Evolutionary conservation across 176 grass and related monocot species (phyloP).

Genomic region (Eleusine coracana): DNA sequence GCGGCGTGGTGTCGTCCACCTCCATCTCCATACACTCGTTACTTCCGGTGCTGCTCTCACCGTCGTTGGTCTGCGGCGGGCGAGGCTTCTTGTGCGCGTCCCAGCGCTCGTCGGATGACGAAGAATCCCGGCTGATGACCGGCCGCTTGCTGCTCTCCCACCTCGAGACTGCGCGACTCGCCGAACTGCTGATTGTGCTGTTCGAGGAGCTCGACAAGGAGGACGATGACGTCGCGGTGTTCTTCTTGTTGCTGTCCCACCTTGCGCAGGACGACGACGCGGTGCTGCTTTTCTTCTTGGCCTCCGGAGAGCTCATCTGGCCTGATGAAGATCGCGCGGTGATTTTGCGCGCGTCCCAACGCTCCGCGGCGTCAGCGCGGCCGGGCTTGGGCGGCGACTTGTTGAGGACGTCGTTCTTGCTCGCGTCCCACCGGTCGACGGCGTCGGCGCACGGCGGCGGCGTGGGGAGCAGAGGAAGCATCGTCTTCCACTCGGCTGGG

Average conservation of each 20-base stretch:
- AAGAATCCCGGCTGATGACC: not conserved
- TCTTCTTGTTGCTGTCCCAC: conserved; percentile 27
- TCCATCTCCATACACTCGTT: not conserved
- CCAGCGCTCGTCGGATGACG: not conserved
- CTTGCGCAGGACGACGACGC: not conserved
- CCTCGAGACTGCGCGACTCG: not conserved
- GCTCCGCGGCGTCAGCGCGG: not conserved
- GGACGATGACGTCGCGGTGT: not conserved
- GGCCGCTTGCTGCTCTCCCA: not conserved
- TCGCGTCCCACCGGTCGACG: conserved; percentile 1
- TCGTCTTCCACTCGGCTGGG: not conserved
- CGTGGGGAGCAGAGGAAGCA: not conserved
- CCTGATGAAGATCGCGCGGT: not conserved
- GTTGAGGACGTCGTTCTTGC: not conserved
- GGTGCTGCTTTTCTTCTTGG: not conserved
- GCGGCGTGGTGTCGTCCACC: not conserved
- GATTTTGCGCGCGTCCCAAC: conserved; percentile 12
- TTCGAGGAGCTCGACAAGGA: not conserved
- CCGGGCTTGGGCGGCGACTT: not conserved
- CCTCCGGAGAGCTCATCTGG: not conserved
- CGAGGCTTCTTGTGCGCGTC: conserved; percentile 31
- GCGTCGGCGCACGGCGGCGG: not conserved
- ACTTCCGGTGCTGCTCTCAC: not conserved
- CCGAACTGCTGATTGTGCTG: not conserved
- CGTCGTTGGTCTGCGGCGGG: not conserved